These are phyloP conservation scores for Rhytidiadelphus loreus DNA, from an alignment of 225 moss, liverwort and hornwort genomes.

Conservation along the genomic window DNA sequence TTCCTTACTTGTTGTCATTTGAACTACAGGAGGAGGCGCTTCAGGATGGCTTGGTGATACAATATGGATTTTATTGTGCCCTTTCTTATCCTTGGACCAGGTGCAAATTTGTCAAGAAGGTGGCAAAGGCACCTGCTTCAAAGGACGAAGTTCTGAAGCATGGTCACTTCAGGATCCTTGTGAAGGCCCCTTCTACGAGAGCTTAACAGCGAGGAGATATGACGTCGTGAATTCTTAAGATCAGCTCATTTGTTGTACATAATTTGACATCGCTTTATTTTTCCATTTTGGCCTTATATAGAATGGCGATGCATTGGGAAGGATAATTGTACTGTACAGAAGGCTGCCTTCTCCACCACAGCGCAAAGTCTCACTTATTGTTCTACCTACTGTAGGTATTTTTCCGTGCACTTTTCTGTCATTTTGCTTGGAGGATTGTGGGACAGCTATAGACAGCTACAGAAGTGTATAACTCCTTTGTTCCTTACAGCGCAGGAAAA, in stretches of 20 bases:
- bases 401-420: background rate
- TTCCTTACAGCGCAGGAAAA: background rate
- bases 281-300: background rate
- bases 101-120: background rate
- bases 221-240: background rate
- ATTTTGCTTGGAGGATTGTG: background rate
- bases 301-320: background rate
- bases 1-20: background rate
- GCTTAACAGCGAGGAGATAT: background rate
- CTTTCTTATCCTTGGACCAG: background rate
- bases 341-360: background rate
- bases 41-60: background rate
- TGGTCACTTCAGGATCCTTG: background rate
- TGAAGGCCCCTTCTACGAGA: background rate
- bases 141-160: background rate
- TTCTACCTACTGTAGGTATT: too few species aligned
- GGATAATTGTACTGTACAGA: background rate
- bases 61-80: background rate
- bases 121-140: background rate
- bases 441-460: background rate
- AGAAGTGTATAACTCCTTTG: background rate
- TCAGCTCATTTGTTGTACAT: slow-evolving; percentile 9
- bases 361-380: background rate
- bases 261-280: background rate
- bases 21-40: background rate